phyloP scores from a whole-genome alignment of 768 basidiomycete genomes.

The Cantharellus cinnabarinus region DNA sequence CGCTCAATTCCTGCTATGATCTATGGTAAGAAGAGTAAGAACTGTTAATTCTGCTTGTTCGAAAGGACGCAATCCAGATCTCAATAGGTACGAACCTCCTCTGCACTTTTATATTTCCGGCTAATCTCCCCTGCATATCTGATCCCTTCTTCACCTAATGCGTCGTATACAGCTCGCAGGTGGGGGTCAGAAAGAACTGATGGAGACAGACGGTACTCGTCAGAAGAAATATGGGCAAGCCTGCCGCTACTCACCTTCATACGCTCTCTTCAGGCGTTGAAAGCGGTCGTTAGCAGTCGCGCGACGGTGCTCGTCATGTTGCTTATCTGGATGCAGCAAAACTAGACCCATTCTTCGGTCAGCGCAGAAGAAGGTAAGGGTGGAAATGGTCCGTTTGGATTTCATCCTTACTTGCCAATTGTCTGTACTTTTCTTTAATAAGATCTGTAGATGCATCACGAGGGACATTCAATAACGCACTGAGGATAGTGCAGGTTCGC shows the following conservation, averaged over 20 bases:
- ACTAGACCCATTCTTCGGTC: not conserved
- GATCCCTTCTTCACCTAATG: slow-evolving; percentile 6
- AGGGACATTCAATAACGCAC: slow-evolving; percentile 3
- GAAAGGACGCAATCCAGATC: not conserved
- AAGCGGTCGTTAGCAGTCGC: not conserved
- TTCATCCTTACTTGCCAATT: slow-evolving; percentile 1
- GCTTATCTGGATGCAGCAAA: slow-evolving; percentile 6
- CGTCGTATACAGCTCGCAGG: slow-evolving; percentile 5
- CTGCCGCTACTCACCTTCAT: not conserved
- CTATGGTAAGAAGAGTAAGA: too few species aligned
- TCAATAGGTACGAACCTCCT: not conserved
- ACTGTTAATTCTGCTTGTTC: too few species aligned
- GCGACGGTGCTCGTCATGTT: not conserved
- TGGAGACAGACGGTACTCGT: not conserved
- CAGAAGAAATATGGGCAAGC: not conserved
- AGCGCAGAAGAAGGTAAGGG: not conserved
- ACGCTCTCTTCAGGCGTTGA: slow-evolving; percentile 3
- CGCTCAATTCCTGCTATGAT: too few species aligned
- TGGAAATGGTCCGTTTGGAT: not conserved
- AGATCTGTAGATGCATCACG: not conserved
- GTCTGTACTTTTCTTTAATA: slow-evolving; percentile 3
- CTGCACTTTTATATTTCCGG: slow-evolving; percentile 1
- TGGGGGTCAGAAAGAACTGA: slow-evolving; percentile 2
- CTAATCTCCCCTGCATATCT: not conserved
- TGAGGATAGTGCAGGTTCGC: not conserved